Conservation (phyloP, 2,329 filamentous ascomycete genomes). For the Sphaerulina musiva region DNA sequence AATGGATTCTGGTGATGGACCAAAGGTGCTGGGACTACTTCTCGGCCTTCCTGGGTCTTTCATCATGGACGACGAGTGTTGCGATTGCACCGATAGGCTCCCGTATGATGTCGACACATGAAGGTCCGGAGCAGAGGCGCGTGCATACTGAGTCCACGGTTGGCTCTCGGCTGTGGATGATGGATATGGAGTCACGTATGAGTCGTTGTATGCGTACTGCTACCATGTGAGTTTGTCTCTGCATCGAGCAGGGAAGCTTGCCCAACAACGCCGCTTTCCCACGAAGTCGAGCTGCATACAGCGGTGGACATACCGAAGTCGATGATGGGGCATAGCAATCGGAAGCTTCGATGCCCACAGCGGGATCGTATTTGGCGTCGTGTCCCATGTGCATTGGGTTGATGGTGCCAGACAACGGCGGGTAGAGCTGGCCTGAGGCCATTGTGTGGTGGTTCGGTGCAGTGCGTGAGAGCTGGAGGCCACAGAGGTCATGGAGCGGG, state of each 20-base stretch:
- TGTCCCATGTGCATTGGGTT: constrained; percentile 28
- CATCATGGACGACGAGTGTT: constrained; percentile 18
- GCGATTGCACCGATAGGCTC: constrained; percentile 15
- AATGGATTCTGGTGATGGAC: constrained; percentile 34
- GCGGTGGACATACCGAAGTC: constrained; percentile 26
- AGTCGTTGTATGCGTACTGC: constrained; percentile 30
- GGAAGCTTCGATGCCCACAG: constrained; percentile 20
- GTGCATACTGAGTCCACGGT: constrained; percentile 27
- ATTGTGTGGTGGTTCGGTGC: constrained; percentile 16
- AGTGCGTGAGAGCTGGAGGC: constrained; percentile 16
- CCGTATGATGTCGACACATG: constrained; percentile 15
- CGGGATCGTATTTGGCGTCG: constrained; percentile 21
- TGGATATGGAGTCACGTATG: constrained; percentile 33
- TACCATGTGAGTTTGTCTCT: constrained; percentile 3
- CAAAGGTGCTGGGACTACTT: constrained; percentile 42
- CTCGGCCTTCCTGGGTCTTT: constrained; percentile 34
- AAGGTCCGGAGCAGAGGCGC: constrained; percentile 25
- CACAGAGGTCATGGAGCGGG: constrained; percentile 23
- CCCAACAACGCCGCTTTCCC: neutral
- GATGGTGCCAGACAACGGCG: constrained; percentile 24
- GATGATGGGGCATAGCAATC: constrained; percentile 29
- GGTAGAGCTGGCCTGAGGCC: constrained; percentile 28
- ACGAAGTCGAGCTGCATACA: neutral
- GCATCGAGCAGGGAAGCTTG: constrained; percentile 2
- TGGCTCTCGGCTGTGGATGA: constrained; percentile 31